phyloP scores from a whole-genome alignment of 2,329 filamentous ascomycete genomes.

The Cryoendolithus antarcticus region DNA sequence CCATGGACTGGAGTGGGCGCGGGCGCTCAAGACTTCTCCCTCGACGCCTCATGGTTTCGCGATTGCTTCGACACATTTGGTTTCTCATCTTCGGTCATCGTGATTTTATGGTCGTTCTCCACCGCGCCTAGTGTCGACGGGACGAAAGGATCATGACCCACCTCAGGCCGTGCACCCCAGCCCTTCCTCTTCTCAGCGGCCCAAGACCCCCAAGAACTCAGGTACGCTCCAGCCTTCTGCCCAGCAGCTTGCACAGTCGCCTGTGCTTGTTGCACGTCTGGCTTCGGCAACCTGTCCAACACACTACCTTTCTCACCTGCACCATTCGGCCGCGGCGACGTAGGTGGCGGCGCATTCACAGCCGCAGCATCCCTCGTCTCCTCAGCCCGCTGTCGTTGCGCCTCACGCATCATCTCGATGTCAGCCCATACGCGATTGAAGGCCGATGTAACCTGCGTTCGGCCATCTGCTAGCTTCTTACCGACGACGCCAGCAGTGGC shows the following conservation, averaged over 20 bases:
- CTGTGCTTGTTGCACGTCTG: conserved; percentile 43
- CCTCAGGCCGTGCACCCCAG: conserved; percentile 9
- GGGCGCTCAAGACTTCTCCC: too few species aligned
- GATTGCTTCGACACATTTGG: too few species aligned
- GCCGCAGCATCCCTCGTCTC: conserved; percentile 35
- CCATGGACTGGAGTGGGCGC: too few species aligned
- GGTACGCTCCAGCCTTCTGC: conserved; percentile 45
- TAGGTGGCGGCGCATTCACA: conserved; percentile 7
- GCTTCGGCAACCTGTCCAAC: conserved; percentile 14
- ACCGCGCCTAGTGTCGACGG: too few species aligned
- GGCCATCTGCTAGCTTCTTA: conserved; percentile 77
- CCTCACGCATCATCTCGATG: conserved; percentile 69
- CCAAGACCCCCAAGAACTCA: conserved; percentile 53
- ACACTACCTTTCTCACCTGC: conserved; percentile 8
- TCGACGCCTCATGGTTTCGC: too few species aligned
- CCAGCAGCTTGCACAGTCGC: conserved; percentile 41
- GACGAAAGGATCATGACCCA: too few species aligned
- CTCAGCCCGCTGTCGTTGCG: conserved; percentile 52
- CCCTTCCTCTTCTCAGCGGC: conserved; percentile 62
- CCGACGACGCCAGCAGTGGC: conserved; percentile 74
- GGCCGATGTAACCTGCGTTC: conserved; percentile 74
- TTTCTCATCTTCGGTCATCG: too few species aligned
- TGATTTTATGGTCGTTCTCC: too few species aligned
- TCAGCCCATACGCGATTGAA: conserved; percentile 86
- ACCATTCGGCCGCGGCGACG: conserved; percentile 8